These are phyloP conservation scores for Myochromella boudieri DNA, from an alignment of 768 basidiomycete species.

Conservation along the genomic window DNA sequence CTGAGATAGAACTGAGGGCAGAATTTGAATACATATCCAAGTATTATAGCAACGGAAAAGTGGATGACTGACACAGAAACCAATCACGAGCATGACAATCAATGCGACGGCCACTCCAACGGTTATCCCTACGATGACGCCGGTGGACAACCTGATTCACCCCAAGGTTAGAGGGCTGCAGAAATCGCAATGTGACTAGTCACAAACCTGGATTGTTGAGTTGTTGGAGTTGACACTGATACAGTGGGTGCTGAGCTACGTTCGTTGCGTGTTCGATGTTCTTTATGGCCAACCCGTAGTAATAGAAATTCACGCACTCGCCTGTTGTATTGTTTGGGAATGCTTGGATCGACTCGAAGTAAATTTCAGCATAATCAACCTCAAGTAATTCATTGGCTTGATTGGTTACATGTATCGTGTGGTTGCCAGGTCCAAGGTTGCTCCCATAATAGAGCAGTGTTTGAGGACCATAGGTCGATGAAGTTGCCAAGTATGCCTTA, in stretches of 20 bases:
- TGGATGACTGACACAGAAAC: background rate
- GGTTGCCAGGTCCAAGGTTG: background rate
- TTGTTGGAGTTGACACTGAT: background rate
- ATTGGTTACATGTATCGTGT: constrained; percentile 6
- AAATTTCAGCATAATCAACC: background rate
- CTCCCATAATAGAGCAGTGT: constrained; percentile 2
- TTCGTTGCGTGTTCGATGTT: background rate
- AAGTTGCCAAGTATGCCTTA: background rate
- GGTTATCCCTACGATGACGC: background rate
- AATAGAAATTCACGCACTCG: background rate
- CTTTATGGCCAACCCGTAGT: background rate
- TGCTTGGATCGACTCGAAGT: background rate
- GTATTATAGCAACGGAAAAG: background rate
- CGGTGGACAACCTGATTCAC: background rate
- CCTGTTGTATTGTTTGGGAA: background rate
- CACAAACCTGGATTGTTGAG: background rate
- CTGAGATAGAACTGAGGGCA: background rate
- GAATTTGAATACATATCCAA: background rate
- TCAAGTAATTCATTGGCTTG: background rate
- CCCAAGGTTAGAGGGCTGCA: background rate
- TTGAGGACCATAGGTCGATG: background rate
- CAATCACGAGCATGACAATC: background rate
- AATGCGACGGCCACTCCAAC: background rate
- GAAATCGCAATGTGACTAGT: background rate
- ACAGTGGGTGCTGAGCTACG: background rate